Base-by-base conservation (phyloP, 768 basidiomycete genomes). In the Fistulinella prunicolor region DNA sequence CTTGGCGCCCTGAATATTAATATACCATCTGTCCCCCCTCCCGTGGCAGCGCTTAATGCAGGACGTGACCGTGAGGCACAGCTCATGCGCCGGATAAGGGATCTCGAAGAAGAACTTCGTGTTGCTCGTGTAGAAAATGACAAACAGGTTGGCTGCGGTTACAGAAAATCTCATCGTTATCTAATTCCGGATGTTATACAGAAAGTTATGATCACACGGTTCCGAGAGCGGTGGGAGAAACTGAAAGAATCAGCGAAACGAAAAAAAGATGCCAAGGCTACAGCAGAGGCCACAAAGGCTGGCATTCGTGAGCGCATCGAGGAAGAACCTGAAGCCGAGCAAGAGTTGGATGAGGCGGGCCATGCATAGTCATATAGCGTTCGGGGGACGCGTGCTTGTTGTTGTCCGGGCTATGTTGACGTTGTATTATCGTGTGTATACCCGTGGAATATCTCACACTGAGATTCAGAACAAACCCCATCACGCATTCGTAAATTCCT, bases 181-280 rank as follows among this genome's bases (percentile, higher is more conserved):
- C 54, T 60, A 44, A 58, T 47, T 37, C 39, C 42, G 43, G 47
- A 45, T 51, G 16, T 59, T 41, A 49, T 58, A 49, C 68, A 92
- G 90, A 88, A 85, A 82, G 73, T 80, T 10, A 86, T 89, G 79
- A 89, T 91, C 54, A 73, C 76, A 19, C 85, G 86, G 58, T 92
- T 88, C 68, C 80, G 86, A 22, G 90, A 92, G 68, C 77, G 88
- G 34, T 93, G 90, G 90, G 87, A 89, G 63, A 91, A 89, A 65
- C 71, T 93, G 47, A 93, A 93, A 63, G 91, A 93, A 60, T 86
- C 86, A 22, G 86, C 89, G 8, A 89, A 84, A 66, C 81, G 86
- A 51, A 91, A 92, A 71, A 88, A 90, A 64, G 86, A 88, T 59
- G 83, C 83, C 42, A 79, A 77, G 57, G 74, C 70, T 13, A 78